Evolutionary conservation across 2,329 filamentous ascomycete genomes (phyloP).

Genomic region (Penicillium psychrosexuale): DNA sequence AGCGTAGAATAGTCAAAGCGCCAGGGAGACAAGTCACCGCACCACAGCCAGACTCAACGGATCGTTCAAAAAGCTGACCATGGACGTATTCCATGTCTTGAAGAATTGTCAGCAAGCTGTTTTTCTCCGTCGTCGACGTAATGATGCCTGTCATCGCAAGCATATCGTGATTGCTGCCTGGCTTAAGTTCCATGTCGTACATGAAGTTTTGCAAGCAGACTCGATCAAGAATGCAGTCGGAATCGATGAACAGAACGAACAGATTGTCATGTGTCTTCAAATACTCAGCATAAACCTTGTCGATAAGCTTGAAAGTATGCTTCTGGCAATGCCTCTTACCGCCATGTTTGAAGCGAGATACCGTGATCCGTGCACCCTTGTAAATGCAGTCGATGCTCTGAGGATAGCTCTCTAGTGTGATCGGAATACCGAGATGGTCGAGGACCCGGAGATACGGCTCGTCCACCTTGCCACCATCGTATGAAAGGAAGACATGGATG

Average conservation of each 20-base stretch:
- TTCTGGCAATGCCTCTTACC: conserved; percentile 95
- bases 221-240: conserved; percentile 88
- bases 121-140: conserved; percentile 84
- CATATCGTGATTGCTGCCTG: conserved; percentile 87
- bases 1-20: conserved; percentile 90
- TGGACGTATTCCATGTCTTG: conserved; percentile 99
- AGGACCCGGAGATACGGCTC: conserved; percentile 86
- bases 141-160: conserved; percentile 97
- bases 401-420: conserved; percentile 70
- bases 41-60: conserved; percentile 90
- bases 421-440: conserved; percentile 75
- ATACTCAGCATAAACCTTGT: conserved; percentile 86
- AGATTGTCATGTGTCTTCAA: conserved; percentile 84
- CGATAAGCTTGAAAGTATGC: conserved; percentile 85
- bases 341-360: conserved; percentile 88
- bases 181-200: conserved; percentile 97
- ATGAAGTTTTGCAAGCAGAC: conserved; percentile 96
- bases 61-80: conserved; percentile 91
- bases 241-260: conserved; percentile 96
- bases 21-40: conserved; percentile 93
- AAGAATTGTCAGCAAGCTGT: conserved; percentile 83
- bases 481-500: conserved; percentile 92
- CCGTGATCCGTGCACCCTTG: conserved; percentile 75
- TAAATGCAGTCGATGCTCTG: conserved; percentile 88
- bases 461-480: conserved; percentile 85